Evolutionary conservation across 441 rosid genomes (phyloP), one percentile per base, ranked within the genome.

Genomic region (Populus hybrid): DNA sequence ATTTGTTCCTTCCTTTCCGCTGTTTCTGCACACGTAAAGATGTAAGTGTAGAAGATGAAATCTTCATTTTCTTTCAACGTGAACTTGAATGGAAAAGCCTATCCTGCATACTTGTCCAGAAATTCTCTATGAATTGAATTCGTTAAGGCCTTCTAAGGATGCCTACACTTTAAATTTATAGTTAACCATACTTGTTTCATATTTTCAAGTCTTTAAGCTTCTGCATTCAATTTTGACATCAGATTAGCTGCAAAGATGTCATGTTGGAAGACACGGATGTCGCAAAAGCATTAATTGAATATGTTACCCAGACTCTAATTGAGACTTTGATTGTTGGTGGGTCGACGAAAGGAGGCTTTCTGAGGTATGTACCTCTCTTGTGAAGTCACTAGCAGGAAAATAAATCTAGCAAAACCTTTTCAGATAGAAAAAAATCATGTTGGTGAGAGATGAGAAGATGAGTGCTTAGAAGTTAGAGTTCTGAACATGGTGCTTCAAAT

Each of bases 21-120:
- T 95, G 99, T 85, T 90, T 94, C 64, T 95, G 98, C 74, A 88
- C 95, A 2, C 95, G 97, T 23, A 95, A 91, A 86, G 98, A 92
- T 73, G 99, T 95, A 81, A 76, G 90, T 76, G 35, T 40, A 21
- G 14, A 18, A 35, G 4, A 40, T 14, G 29, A 3, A 53, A 45
- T 74, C 35, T 33, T 53, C 21, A 9, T 50, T 42, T 68, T 35
- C 18, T 36, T 16, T 8, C 11, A 40, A 26, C 7, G 33, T 64
- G 21, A n/a, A 9, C 2, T n/a, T 6, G 7, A 2, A 14, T 50
- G n/a, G 59, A 16, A 50, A 50, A 50, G n/a, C 59, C 59, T 50
- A 16, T 50, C 59, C 59, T 50, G 59, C 7, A 50, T 16, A 18
- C n/a, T 53, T 53, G 61, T 53, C n/a, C 61, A 16, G n/a, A 53